Percentiles rank a stretch among this genome's conserved stretches.
Conservation (phyloP, 495 filamentous ascomycete species). For the Aspergillus sclerotioniger region DNA sequence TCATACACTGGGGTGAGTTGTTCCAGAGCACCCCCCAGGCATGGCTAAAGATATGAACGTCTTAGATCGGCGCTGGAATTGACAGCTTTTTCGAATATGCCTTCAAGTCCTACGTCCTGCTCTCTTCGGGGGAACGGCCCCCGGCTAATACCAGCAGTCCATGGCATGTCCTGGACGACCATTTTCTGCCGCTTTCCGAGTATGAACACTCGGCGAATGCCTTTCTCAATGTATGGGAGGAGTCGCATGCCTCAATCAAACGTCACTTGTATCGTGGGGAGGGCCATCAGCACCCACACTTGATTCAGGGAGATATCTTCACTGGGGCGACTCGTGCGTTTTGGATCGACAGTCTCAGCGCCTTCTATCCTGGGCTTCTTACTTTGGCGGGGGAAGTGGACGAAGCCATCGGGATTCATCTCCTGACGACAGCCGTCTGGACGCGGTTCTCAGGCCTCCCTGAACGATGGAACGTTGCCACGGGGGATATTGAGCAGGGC, state of each 20-base stretch:
- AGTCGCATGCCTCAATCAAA: conserved; percentile 80
- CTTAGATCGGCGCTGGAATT: conserved; percentile 81
- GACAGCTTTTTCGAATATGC: conserved; percentile 99
- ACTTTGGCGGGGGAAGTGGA: conserved; percentile 82
- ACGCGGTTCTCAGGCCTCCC: conserved; percentile 88
- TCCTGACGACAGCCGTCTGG: conserved; percentile 91
- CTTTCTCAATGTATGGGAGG: conserved; percentile 82
- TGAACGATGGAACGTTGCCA: conserved; percentile 86
- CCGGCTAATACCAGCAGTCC: conserved; percentile 33
- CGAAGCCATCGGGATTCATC: conserved; percentile 83
- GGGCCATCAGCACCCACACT: conserved; percentile 80
- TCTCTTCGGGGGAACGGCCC: conserved; percentile 60
- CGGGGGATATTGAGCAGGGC: conserved; percentile 81
- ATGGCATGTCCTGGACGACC: conserved; percentile 38
- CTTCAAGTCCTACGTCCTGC: conserved; percentile 84
- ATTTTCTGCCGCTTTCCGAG: conserved; percentile 58
- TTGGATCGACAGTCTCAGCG: conserved; percentile 94
- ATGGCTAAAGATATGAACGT: conserved; percentile 10
- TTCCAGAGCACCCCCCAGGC: not conserved
- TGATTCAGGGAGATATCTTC: conserved; percentile 81
- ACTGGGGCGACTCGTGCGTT: conserved; percentile 79
- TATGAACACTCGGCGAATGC: conserved; percentile 68
- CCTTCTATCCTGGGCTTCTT: conserved; percentile 92
- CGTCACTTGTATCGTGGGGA: conserved; percentile 71
- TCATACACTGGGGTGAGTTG: conserved; percentile 68